Base-by-base conservation (phyloP, 2,329 filamentous ascomycete species). In the Diaporthe vexans region DNA sequence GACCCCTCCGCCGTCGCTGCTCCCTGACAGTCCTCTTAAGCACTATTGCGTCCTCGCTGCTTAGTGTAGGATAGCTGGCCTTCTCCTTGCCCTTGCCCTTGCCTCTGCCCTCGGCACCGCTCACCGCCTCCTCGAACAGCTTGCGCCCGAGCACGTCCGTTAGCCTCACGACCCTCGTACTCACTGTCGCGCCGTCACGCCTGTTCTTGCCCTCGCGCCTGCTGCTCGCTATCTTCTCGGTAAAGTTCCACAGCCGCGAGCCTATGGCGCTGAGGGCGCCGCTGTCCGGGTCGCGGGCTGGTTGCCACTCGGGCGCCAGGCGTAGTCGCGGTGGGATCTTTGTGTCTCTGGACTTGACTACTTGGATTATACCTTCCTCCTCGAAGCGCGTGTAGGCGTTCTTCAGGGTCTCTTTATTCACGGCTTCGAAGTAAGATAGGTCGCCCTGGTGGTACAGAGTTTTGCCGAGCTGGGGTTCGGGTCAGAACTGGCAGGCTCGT, bases 371-470 rank as follows among this genome's bases (percentile, higher is more conserved):
- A 11, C 95, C 94, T 79, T 98, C 96, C 80, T 98, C 95, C 78
- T 95, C 92, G 80, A 97, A 97, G 21, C 95, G 91, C 51, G 91
- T 88, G 83, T 96, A 98, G 0, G 95, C 93, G 83, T 99, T 99
- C 81, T 97, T 97, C 73, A 99, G 89, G 0, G 95, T 97, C 83
- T 99, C 96, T 79, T 98, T 98, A 87, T 99, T 99, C 77, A 99
- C 96, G 3, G 97, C 95, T 84, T 99, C 97, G 78, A 98, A 98
- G 84, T 99, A 99, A 40, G 93, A 95, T 13, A 99, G 90, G 80
- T 99, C 97, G 73, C 97, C 97, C 85, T 99, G 96, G 81, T 99
- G 96, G 81, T 98, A 99, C 1, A 99, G 88, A 0, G 97, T 98
- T 84, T 99, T 98, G 72, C 97, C 97, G 40, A 98, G 91, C 90